phyloP scores from a whole-genome alignment of 257 asterid genomes.

The Solanum microdontum region DNA sequence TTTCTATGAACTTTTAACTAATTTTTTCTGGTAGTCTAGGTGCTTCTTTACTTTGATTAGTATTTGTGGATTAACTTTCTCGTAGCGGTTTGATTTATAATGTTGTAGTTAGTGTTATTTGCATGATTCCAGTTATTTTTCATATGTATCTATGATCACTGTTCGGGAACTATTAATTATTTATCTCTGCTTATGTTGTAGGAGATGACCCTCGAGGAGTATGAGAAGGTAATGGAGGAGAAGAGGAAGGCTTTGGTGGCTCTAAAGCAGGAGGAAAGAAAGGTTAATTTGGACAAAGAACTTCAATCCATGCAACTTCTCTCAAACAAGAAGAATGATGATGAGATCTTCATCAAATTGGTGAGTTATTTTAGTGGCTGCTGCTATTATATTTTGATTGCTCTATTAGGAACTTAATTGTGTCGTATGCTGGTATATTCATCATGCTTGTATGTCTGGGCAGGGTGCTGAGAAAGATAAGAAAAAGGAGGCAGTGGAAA shows the following conservation, averaged over 20 bases:
- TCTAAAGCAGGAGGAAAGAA: conserved; percentile 48
- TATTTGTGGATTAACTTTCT: background rate
- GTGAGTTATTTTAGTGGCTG: conserved; percentile 8
- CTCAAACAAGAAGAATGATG: conserved; percentile 55
- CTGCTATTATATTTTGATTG: background rate
- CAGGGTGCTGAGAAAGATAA: conserved; percentile 6
- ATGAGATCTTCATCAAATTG: conserved; percentile 53
- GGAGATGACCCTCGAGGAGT: conserved; percentile 80
- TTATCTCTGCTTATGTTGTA: background rate
- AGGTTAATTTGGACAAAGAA: conserved; percentile 50
- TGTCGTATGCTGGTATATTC: background rate
- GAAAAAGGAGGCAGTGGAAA: background rate
- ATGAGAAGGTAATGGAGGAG: conserved; percentile 54
- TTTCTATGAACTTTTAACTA: background rate
- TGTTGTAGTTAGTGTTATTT: background rate
- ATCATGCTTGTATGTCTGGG: background rate
- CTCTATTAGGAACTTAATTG: background rate
- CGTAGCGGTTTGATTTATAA: background rate
- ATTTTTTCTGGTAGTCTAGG: background rate
- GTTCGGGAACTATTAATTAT: background rate
- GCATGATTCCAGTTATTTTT: background rate
- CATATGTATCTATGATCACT: background rate
- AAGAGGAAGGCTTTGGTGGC: conserved; percentile 49
- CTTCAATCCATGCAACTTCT: conserved; percentile 57
- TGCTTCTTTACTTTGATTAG: background rate